Base-by-base conservation (phyloP, 371 early-diverging fungal species). In the Mucor circinelloides region DNA sequence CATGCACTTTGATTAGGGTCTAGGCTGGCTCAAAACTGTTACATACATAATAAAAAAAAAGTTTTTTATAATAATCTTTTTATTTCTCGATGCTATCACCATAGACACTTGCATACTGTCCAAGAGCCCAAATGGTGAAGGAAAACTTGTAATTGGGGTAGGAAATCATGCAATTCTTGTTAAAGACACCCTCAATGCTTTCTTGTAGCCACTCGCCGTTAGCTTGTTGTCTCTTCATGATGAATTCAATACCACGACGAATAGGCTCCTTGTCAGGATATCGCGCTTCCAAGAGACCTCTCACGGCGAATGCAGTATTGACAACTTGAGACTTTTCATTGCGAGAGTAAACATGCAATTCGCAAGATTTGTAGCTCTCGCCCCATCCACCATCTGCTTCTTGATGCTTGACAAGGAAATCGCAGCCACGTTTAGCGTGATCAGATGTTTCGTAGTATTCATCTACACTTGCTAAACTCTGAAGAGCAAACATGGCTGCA, bases 161-260 rank as follows among this genome's bases (percentile, higher is more conserved):
- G 28, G 93, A 89, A 74, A 99, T 98, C 78, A 74, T 80, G 72
- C 93, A 94, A 67, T 89, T 91, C 76, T 96, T 93, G 87, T 97
- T 99, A 75, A 99, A 99, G 44, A 98, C 97, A 38, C 99, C 99
- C 79, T 99, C 99, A 64, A 98, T 96, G 46, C 85, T 89, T 71
- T 99, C 98, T 75, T 99, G 98, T 28, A 89, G 86, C 97, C 98
- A 99, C 74, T 94, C 94, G 40, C 99, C 99, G 64, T 91, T 94
- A 3, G 85, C 77, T 66, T 89, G 91, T 78, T 99, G 98, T 32
- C 95, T 79, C 13, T 78, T 72, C 93, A 94, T 94, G 68, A 97
- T 85, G 44, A 98, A 66, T 70, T 91, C 68, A 62, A 96, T 82
- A 50, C 95, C 97, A 13, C 91, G 87, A 40, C 85, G 79, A 71